A percentile compares a stretch with the other conserved stretches of the same genome.
These are phyloP conservation scores for Cruciata laevipes DNA, from an alignment of 257 asterid genomes.

Conservation along the genomic window DNA sequence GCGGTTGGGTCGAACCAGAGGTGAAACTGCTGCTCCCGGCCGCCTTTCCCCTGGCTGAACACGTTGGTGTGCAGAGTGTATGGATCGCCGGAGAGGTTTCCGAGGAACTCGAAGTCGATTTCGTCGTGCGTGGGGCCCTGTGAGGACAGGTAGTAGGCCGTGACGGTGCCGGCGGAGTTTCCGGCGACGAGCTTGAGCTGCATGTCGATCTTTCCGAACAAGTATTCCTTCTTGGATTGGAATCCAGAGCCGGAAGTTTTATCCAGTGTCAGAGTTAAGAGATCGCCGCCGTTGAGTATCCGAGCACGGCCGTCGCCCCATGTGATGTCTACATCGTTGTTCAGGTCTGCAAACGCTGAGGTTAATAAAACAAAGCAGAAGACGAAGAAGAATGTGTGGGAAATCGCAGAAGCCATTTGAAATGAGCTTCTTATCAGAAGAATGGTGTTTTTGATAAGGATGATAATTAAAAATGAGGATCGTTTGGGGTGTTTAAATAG, in stretches of 20 bases:
- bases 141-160: neutral
- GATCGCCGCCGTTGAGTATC: neutral
- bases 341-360: neutral
- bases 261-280: neutral
- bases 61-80: slow-evolving; percentile 10
- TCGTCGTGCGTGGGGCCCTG: slow-evolving; percentile 8
- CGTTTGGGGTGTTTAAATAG: too few relatives aligned
- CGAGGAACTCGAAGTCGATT: slow-evolving; percentile 12
- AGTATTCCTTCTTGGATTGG: neutral
- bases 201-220: slow-evolving; percentile 8
- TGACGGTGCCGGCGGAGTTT: slow-evolving; percentile 13
- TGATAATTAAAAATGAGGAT: too few relatives aligned
- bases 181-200: slow-evolving; percentile 16
- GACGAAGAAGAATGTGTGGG: neutral
- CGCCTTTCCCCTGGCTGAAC: slow-evolving; percentile 9
- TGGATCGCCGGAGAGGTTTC: slow-evolving; percentile 8
- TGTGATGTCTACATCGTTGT: slow-evolving; percentile 1
- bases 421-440: neutral
- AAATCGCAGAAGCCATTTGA: neutral
- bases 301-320: slow-evolving; percentile 7
- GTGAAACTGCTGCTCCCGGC: slow-evolving; percentile 7
- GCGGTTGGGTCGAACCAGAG: slow-evolving; percentile 10
- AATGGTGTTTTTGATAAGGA: neutral
- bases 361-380: neutral
- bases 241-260: slow-evolving; percentile 4